Percentiles rank a stretch among this genome's conserved stretches.
phyloP scores from a whole-genome alignment of 305 asterid genomes.

The Coffea humblotiana region DNA sequence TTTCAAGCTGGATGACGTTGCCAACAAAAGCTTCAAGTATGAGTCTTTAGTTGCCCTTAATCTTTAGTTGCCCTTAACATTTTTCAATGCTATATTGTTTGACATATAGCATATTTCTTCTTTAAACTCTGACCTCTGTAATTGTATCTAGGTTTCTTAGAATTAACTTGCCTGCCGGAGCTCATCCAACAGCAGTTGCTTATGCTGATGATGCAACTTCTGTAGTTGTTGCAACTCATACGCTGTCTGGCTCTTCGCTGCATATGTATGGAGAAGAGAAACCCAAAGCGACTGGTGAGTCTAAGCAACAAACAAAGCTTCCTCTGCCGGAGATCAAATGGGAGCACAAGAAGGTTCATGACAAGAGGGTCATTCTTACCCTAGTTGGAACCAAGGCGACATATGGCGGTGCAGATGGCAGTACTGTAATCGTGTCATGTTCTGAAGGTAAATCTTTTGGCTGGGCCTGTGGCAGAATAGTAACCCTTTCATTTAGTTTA shows the following conservation, averaged over 20 bases:
- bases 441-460: conserved; percentile 72
- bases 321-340: conserved; percentile 94
- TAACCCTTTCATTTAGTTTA: conserved; percentile 10
- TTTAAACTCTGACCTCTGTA: conserved; percentile 7
- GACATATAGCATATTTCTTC: neutral
- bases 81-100: neutral
- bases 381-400: conserved; percentile 78
- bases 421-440: conserved; percentile 71
- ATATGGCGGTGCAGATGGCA: conserved; percentile 93
- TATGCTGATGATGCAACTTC: conserved; percentile 81
- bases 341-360: conserved; percentile 88
- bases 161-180: conserved; percentile 87
- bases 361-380: conserved; percentile 69
- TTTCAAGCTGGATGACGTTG: conserved; percentile 90
- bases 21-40: conserved; percentile 98
- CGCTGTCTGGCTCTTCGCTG: conserved; percentile 74
- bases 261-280: conserved; percentile 92
- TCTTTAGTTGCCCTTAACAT: neutral
- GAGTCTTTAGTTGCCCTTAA: conserved; percentile 19
- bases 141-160: conserved; percentile 67
- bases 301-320: conserved; percentile 74
- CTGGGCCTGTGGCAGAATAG: neutral
- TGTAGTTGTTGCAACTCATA: conserved; percentile 73
- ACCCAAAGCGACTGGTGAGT: conserved; percentile 48
- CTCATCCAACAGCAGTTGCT: conserved; percentile 80